Evolutionary conservation across 1,139 yeast genomes (phyloP), one percentile per base, ranked within the genome.

Genomic region (Geotrichum bryndzae): DNA sequence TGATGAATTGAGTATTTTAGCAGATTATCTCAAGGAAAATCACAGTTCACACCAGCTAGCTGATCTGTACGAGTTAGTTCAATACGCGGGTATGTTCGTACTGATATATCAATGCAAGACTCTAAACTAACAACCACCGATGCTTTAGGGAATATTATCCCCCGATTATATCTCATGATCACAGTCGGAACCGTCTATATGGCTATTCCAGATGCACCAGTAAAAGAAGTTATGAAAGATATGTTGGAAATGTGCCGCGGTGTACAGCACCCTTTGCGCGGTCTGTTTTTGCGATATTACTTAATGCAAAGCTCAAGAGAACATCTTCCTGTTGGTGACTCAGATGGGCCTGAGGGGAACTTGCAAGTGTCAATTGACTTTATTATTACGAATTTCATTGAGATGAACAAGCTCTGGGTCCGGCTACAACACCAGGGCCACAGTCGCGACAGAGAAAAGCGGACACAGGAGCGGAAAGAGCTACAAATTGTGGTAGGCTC

Each of bases 201-300:
- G 87, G 78, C 87, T 8, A 80, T 87, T 6, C 82, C 86, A 3
- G 91, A 86, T 63, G 87, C 96, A 0, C 97, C 97, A 0, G 82
- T 84, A 31, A 84, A 84, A 71, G 98, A 92, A 68, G 87, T 94
- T 62, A 84, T 94, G 86, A 89, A 88, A 72, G 99, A 94, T 73
- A 87, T 94, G 96, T 86, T 94, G 72, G 99, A 94, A 73, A 94
- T 94, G 99, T 88, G 96, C 67, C 83, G 96, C 54, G 99, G 98
- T 15, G 96, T 94, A 1, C 99, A 94, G 74, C 95, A 90, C 72
- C 99, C 99, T 0, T 84, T 90, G 38, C 79, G 80, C 11, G 99
- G 99, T 0, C 77, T 94, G 65, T 94, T 94, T 73, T 77, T 94
- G 70, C 79, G 99, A 61, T 92, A 94, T 77, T 94, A 90, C 73